Evolutionary conservation across 208 protist genomes (phyloP).

Genomic region (Wallacemonas sp.): DNA sequence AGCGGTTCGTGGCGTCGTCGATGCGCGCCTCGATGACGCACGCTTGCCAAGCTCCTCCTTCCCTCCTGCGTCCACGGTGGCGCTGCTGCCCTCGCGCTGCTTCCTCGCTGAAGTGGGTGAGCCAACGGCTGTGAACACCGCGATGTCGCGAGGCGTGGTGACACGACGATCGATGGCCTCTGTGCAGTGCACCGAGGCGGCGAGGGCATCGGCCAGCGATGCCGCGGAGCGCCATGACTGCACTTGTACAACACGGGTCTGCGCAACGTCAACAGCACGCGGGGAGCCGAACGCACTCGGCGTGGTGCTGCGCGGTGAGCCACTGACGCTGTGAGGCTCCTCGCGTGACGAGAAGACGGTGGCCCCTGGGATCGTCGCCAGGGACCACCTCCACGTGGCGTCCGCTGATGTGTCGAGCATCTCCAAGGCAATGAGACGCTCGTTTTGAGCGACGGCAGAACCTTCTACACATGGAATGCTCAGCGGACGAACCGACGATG

Average conservation of each 20-base stretch:
- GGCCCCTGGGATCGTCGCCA: conserved; percentile 14
- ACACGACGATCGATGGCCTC: background rate
- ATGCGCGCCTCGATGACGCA: too few relatives aligned
- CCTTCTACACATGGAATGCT: too few relatives aligned
- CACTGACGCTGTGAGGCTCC: background rate
- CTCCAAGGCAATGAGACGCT: conserved; percentile 3
- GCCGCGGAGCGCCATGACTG: background rate
- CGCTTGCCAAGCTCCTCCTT: background rate
- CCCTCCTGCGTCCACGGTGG: background rate
- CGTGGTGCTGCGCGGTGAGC: background rate
- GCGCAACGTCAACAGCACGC: background rate
- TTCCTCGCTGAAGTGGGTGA: too few relatives aligned
- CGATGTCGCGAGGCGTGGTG: background rate
- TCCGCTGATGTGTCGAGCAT: background rate
- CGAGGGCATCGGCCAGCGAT: conserved; percentile 1
- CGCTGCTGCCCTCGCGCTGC: background rate
- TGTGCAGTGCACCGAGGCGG: background rate
- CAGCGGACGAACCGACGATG: too few relatives aligned
- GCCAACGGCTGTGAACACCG: too few relatives aligned
- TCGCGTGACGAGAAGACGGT: too few relatives aligned
- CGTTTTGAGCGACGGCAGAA: background rate
- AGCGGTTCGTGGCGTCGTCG: too few relatives aligned
- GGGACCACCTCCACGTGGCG: conserved; percentile 15
- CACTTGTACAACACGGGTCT: background rate
- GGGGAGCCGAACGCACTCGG: background rate